A percentile compares a stretch with the other conserved stretches of the same genome.
phyloP scores from a whole-genome alignment of 257 asterid species.

The Anisodus acutangulus region DNA sequence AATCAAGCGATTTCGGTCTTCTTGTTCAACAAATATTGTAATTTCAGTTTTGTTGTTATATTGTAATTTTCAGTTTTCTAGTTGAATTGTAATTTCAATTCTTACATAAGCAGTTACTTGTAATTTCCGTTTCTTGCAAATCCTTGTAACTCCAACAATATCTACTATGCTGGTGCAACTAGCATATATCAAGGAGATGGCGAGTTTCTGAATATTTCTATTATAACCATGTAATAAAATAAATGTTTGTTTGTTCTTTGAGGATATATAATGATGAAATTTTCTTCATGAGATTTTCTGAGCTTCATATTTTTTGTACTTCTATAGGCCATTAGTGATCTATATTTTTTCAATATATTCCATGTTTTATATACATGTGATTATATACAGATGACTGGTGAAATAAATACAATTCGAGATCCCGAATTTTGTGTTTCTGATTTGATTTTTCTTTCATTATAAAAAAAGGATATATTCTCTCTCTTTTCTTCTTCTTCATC shows the following conservation, averaged over 20 bases:
- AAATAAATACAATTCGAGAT: background rate
- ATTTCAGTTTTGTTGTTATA: no score
- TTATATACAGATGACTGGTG: background rate
- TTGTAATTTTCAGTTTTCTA: no score
- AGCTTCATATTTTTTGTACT: background rate
- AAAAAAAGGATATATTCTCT: background rate
- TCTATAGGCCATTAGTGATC: background rate
- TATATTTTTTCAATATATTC: background rate
- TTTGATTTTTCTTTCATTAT: background rate
- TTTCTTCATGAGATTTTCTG: background rate
- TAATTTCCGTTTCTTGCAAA: no score
- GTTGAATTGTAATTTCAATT: no score
- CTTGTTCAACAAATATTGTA: no score
- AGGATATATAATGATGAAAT: no score
- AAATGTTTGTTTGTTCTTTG: background rate
- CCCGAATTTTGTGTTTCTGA: background rate
- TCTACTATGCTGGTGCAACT: background rate
- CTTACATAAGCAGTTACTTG: no score
- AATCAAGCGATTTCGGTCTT: no score
- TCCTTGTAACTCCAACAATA: no score
- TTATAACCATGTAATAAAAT: slow-evolving; percentile 23
- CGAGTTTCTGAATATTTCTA: slow-evolving; percentile 26
- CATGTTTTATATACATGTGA: background rate
- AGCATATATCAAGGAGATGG: background rate
- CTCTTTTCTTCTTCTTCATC: no score